Evolutionary conservation across 768 basidiomycete genomes (phyloP).

Genomic region (Termitomyces sp.): DNA sequence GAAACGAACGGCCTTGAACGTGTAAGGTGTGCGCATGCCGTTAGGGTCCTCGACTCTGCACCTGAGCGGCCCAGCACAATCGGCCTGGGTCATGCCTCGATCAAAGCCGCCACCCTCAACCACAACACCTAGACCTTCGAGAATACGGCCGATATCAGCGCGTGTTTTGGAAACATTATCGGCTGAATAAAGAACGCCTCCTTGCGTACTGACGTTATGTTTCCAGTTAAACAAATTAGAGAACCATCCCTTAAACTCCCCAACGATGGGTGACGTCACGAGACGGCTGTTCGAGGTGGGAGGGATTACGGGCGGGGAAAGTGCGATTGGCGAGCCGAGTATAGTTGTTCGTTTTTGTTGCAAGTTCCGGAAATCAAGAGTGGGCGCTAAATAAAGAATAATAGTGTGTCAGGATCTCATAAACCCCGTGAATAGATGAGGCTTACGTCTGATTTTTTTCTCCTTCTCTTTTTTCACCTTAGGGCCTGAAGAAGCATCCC

Average conservation of each 20-base stretch:
- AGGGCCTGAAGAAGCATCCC: slow-evolving; percentile 18
- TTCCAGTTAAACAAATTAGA: slow-evolving; percentile 95
- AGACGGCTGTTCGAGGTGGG: slow-evolving; percentile 30
- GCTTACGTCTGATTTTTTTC: slow-evolving; percentile 50
- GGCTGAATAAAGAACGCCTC: slow-evolving; percentile 49
- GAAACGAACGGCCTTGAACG: slow-evolving; percentile 78
- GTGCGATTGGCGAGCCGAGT: slow-evolving; percentile 46
- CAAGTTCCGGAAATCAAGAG: slow-evolving; percentile 48
- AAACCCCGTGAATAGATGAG: background rate
- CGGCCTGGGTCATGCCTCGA: slow-evolving; percentile 20
- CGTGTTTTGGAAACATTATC: slow-evolving; percentile 60
- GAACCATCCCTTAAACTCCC: slow-evolving; percentile 92
- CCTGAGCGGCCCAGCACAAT: slow-evolving; percentile 27
- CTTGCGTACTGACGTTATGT: slow-evolving; percentile 39
- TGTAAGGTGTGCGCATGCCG: slow-evolving; percentile 34
- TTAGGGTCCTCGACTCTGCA: slow-evolving; percentile 53
- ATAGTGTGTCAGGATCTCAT: slow-evolving; percentile 5
- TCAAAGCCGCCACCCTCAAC: slow-evolving; percentile 33
- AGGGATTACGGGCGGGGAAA: slow-evolving; percentile 37
- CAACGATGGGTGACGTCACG: slow-evolving; percentile 67
- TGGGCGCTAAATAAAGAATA: slow-evolving; percentile 37
- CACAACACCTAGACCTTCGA: slow-evolving; percentile 60
- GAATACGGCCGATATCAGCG: slow-evolving; percentile 56
- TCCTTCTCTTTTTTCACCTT: slow-evolving; percentile 47
- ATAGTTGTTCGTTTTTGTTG: slow-evolving; percentile 45